Evolutionary conservation across 2,329 filamentous ascomycete genomes (phyloP).

Genomic region (Trichoderma sp.): DNA sequence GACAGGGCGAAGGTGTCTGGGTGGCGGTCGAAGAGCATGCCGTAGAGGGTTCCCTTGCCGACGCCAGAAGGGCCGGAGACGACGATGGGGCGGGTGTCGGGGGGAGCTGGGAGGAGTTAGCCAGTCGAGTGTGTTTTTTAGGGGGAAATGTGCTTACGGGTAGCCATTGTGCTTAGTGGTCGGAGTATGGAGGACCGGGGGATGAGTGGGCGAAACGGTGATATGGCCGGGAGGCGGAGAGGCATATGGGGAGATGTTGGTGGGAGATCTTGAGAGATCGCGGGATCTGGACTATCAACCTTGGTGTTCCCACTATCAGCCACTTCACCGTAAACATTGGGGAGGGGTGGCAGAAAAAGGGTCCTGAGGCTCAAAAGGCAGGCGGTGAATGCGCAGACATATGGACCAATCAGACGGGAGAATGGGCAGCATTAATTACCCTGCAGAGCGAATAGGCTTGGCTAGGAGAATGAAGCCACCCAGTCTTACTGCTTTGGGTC

Average conservation of each 20-base stretch:
- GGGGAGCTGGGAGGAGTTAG: constrained; percentile 34
- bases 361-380: background rate
- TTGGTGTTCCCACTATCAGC: background rate
- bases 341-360: constrained; percentile 4
- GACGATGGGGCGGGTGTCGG: constrained; percentile 64
- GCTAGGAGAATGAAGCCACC: background rate
- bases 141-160: constrained; percentile 25
- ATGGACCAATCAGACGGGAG: constrained; percentile 15
- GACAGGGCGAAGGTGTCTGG: constrained; percentile 56
- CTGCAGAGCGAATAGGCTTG: constrained; percentile 5
- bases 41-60: constrained; percentile 79
- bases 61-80: constrained; percentile 78
- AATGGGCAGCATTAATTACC: constrained; percentile 1
- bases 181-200: background rate
- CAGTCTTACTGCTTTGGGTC: background rate
- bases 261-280: constrained; percentile 12
- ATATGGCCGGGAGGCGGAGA: constrained; percentile 26
- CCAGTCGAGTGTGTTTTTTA: background rate
- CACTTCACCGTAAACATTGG: background rate
- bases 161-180: constrained; percentile 30
- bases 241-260: constrained; percentile 16
- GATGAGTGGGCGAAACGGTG: constrained; percentile 11
- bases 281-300: background rate
- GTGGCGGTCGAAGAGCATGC: constrained; percentile 63
- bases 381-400: constrained; percentile 9